Conservation (phyloP, 805 yeast species). For the Saccharomycopsis schoenii region DNA sequence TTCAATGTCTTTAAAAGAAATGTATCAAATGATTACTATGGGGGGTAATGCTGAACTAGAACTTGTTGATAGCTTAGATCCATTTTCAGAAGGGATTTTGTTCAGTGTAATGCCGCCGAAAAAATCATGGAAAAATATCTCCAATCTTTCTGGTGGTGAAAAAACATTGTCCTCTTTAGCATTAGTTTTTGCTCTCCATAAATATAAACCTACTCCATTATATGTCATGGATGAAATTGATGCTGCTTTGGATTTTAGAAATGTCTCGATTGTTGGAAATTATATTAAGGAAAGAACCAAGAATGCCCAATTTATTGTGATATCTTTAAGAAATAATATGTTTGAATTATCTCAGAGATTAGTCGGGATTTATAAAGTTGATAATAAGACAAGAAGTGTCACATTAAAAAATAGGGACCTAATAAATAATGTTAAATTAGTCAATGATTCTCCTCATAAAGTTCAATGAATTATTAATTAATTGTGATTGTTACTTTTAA, state of each 20-base stretch:
- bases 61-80: constrained; percentile 89
- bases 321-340: constrained; percentile 93
- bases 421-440: neutral
- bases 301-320: constrained; percentile 94
- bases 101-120: constrained; percentile 99
- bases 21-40: constrained; percentile 98
- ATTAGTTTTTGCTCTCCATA: constrained; percentile 89
- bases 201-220: constrained; percentile 92
- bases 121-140: constrained; percentile 93
- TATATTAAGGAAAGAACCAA: constrained; percentile 92
- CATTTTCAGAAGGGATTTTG: constrained; percentile 94
- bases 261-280: constrained; percentile 95
- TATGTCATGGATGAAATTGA: constrained; percentile 99
- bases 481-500: neutral
- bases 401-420: constrained; percentile 58
- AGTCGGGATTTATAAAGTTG: constrained; percentile 91
- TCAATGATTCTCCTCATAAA: neutral
- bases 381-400: constrained; percentile 82
- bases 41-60: constrained; percentile 99
- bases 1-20: constrained; percentile 81
- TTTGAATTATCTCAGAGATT: constrained; percentile 90
- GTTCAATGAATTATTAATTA: neutral
- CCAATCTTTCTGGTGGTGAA: constrained; percentile 95
- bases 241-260: constrained; percentile 95
- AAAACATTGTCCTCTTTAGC: constrained; percentile 93